Conservation (phyloP, 2,329 filamentous ascomycete species). For the Beauveria scarabaeidicola region DNA sequence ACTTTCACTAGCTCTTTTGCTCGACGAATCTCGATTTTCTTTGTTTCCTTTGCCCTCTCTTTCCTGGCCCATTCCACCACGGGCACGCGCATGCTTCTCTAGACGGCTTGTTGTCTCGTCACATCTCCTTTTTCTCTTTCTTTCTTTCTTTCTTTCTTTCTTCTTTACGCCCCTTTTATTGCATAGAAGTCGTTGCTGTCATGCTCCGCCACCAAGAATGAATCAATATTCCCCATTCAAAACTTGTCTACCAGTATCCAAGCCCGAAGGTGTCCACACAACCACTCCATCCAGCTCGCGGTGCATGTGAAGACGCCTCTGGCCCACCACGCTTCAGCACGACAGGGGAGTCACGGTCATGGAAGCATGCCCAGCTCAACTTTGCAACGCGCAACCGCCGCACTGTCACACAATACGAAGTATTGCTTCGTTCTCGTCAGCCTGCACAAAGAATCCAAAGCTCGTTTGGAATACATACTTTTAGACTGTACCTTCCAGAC, state of each 20-base stretch:
- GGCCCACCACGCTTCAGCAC: constrained; percentile 9
- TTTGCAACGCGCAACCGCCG: neutral
- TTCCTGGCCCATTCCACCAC: neutral
- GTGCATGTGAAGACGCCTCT: neutral
- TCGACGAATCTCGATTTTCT: neutral
- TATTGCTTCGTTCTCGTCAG: neutral
- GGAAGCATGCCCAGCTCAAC: neutral
- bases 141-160: neutral
- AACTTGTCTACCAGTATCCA: neutral
- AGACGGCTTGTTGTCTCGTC: neutral
- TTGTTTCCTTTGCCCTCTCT: neutral
- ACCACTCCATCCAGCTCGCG: neutral
- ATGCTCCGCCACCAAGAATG: neutral
- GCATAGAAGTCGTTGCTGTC: neutral
- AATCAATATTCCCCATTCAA: neutral
- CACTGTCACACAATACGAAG: neutral
- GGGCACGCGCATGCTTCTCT: neutral
- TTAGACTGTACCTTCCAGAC: neutral
- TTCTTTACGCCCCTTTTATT: neutral
- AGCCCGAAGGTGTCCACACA: neutral
- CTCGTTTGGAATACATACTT: too few species aligned
- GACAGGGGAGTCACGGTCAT: neutral
- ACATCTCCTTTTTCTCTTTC: neutral
- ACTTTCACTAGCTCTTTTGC: neutral
- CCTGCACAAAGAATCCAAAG: neutral